A percentile compares a stretch with the other conserved stretches of the same genome.
phyloP scores from a whole-genome alignment of 805 yeast species.

The Pichia membranifaciens region DNA sequence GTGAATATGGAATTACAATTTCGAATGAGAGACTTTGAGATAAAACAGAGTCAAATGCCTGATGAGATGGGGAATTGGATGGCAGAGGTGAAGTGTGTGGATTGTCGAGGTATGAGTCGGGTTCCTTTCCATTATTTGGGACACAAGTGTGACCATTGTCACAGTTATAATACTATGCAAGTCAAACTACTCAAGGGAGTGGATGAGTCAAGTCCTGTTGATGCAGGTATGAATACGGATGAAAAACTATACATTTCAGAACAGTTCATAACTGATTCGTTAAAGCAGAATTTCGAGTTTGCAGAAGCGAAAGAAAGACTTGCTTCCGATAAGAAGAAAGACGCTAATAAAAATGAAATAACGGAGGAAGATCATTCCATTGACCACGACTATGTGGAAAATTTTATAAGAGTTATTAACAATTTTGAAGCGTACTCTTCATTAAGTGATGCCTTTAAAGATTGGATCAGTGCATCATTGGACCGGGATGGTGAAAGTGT shows the following conservation, averaged over 20 bases:
- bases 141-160: conserved; percentile 78
- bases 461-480: conserved; percentile 26
- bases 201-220: conserved; percentile 23
- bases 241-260: conserved; percentile 2
- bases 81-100: conserved; percentile 73
- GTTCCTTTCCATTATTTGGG: conserved; percentile 81
- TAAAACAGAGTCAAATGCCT: conserved; percentile 69
- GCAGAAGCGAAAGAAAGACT: conserved; percentile 19
- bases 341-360: conserved; percentile 9
- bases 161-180: conserved; percentile 82
- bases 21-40: conserved; percentile 79
- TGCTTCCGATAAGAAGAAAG: neutral
- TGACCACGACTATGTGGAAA: conserved; percentile 26
- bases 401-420: conserved; percentile 30
- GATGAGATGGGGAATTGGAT: conserved; percentile 73
- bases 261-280: conserved; percentile 21
- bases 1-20: conserved; percentile 86
- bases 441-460: conserved; percentile 32
- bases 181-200: conserved; percentile 63
- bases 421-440: conserved; percentile 31
- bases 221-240: conserved; percentile 4
- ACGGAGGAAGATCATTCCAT: conserved; percentile 20
- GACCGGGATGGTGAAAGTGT: neutral
- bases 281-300: conserved; percentile 31
- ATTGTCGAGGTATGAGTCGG: conserved; percentile 77